A percentile compares a stretch with the other conserved stretches of the same genome.
These are phyloP conservation scores for Gnetum montanum DNA, from an alignment of 75 land plant species.

Conservation along the genomic window DNA sequence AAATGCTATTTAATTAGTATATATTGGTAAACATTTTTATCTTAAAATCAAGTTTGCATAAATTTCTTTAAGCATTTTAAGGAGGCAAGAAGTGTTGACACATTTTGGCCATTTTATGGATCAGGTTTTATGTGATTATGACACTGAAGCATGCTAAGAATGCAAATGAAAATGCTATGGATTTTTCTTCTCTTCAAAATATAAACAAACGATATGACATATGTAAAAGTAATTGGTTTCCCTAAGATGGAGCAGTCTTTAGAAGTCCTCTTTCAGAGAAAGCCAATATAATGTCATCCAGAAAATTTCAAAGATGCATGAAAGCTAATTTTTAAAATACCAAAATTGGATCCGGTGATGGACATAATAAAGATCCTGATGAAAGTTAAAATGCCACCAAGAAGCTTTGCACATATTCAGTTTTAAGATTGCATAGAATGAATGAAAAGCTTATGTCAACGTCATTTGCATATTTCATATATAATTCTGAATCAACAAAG, in stretches of 20 bases:
- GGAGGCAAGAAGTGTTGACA: too few species aligned
- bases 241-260: neutral
- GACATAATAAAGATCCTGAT: neutral
- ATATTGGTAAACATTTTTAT: too few species aligned
- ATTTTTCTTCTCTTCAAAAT: too few species aligned
- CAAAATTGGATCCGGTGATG: neutral
- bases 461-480: too few species aligned
- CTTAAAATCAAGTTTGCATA: too few species aligned
- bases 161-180: too few species aligned
- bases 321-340: neutral
- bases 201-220: neutral
- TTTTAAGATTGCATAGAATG: neutral
- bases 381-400: neutral
- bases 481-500: too few species aligned
- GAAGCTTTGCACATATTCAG: neutral
- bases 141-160: too few species aligned
- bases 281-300: conserved; percentile 2
- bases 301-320: neutral
- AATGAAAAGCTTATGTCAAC: neutral
- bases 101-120: too few species aligned
- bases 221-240: neutral
- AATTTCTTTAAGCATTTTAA: too few species aligned
- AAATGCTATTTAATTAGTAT: too few species aligned
- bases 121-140: too few species aligned
- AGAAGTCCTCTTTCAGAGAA: conserved; percentile 11